These are phyloP conservation scores for Suillus brevipes DNA, from an alignment of 768 basidiomycete species.

Conservation along the genomic window DNA sequence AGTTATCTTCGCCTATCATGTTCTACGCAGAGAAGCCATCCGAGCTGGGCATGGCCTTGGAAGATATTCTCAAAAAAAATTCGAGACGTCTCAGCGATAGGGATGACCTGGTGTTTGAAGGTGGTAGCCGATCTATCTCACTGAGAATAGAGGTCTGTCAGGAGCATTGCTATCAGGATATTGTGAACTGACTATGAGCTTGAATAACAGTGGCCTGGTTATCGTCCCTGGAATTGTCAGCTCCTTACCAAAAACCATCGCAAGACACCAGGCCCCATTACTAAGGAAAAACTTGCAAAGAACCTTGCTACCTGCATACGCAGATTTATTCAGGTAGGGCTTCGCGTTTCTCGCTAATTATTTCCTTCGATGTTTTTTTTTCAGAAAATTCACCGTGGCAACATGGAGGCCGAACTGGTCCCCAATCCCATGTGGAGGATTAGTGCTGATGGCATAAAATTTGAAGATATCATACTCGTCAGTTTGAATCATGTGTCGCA, in stretches of 20 bases:
- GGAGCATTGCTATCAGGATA: neutral
- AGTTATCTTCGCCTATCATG: conserved; percentile 59
- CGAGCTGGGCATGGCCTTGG: conserved; percentile 61
- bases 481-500: conserved; percentile 78
- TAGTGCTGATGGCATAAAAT: conserved; percentile 50
- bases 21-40: conserved; percentile 54
- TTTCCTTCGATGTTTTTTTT: neutral
- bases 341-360: conserved; percentile 13
- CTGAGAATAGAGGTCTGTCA: conserved; percentile 64
- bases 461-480: conserved; percentile 68
- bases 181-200: neutral
- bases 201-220: conserved; percentile 69
- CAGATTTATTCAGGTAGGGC: conserved; percentile 57
- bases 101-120: conserved; percentile 61
- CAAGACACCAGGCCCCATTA: conserved; percentile 71
- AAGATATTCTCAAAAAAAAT: conserved; percentile 57
- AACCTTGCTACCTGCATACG: conserved; percentile 67
- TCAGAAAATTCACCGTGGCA: conserved; percentile 44
- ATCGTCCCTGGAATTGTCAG: conserved; percentile 67
- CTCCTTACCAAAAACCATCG: conserved; percentile 76
- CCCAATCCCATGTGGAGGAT: conserved; percentile 56
- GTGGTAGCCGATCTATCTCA: conserved; percentile 71
- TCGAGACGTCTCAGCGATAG: conserved; percentile 53
- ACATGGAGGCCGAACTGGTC: conserved; percentile 59
- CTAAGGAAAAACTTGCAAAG: conserved; percentile 65